Conservation (phyloP, 345 rosid species). For the Hypericum perforatum region DNA sequence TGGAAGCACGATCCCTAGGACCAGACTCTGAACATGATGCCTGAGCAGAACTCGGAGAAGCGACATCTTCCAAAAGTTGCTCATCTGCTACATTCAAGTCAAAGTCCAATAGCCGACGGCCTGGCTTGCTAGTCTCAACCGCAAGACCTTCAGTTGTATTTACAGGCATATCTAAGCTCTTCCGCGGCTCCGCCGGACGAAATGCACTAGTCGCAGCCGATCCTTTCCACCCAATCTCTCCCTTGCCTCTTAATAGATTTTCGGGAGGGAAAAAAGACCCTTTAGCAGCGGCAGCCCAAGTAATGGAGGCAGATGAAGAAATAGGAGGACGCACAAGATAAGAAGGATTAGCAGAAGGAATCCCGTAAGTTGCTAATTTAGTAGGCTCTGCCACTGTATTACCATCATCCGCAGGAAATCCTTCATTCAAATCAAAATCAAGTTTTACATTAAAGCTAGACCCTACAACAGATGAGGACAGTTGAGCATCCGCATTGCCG, state of each 20-base stretch:
- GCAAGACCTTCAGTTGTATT: slow-evolving; percentile 23
- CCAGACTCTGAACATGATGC: slow-evolving; percentile 23
- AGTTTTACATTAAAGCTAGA: slow-evolving; percentile 48
- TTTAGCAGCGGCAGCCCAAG: slow-evolving; percentile 86
- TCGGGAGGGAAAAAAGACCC: slow-evolving; percentile 73
- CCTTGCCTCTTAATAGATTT: slow-evolving; percentile 57
- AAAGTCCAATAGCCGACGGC: slow-evolving; percentile 51
- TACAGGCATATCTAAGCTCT: slow-evolving; percentile 32
- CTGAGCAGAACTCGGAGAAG: slow-evolving; percentile 31
- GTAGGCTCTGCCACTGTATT: slow-evolving; percentile 24
- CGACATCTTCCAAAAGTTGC: slow-evolving; percentile 62
- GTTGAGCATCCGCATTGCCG: slow-evolving; percentile 21
- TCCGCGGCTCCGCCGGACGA: slow-evolving; percentile 91
- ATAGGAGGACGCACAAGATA: slow-evolving; percentile 31
- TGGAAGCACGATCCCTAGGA: slow-evolving; percentile 31
- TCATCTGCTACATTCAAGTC: slow-evolving; percentile 85
- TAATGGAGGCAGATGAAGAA: slow-evolving; percentile 58
- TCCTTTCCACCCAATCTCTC: slow-evolving; percentile 87
- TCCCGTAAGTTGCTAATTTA: slow-evolving; percentile 26
- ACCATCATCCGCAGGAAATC: slow-evolving; percentile 50
- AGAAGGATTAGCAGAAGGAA: slow-evolving; percentile 32
- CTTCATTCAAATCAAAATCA: slow-evolving; percentile 83
- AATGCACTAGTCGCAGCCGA: slow-evolving; percentile 98
- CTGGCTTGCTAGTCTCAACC: slow-evolving; percentile 33
- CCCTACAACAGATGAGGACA: slow-evolving; percentile 20